Percentiles rank a stretch among this genome's conserved stretches.
These are phyloP conservation scores for Neolentinus lepideus DNA, from an alignment of 1,284 basidiomycete genomes.

Conservation along the genomic window DNA sequence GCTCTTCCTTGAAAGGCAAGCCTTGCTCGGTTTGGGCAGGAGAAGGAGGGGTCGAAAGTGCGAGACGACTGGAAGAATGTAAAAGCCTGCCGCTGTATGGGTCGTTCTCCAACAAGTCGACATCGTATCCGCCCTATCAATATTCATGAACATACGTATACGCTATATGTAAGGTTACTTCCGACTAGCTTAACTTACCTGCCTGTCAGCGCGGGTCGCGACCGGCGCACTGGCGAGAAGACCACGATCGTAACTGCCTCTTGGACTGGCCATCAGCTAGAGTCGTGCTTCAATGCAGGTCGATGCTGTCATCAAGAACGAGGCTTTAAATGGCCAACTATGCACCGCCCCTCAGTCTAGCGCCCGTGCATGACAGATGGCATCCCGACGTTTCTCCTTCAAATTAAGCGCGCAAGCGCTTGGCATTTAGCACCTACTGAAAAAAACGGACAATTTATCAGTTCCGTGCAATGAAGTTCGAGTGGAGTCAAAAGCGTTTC, in stretches of 20 bases:
- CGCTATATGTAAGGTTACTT: neutral
- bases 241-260: slow-evolving; percentile 23
- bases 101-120: slow-evolving; percentile 33
- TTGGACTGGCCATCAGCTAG: neutral
- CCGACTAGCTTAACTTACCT: slow-evolving; percentile 19
- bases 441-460: too few species aligned
- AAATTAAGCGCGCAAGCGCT: too few species aligned
- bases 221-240: slow-evolving; percentile 29
- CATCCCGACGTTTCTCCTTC: too few species aligned
- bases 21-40: neutral
- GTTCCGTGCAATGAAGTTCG: too few species aligned
- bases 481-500: too few species aligned
- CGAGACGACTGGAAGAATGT: slow-evolving; percentile 2
- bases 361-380: too few species aligned
- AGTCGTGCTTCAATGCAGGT: neutral
- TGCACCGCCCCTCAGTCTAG: too few species aligned
- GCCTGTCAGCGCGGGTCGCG: slow-evolving; percentile 27
- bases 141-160: neutral
- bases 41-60: neutral
- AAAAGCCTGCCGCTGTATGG: slow-evolving; percentile 19
- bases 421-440: too few species aligned
- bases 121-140: slow-evolving; percentile 43
- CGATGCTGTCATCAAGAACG: neutral
- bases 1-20: neutral
- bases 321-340: too few species aligned